Base-by-base conservation (phyloP, 768 basidiomycete genomes). In the Pleurotus eryngii region DNA sequence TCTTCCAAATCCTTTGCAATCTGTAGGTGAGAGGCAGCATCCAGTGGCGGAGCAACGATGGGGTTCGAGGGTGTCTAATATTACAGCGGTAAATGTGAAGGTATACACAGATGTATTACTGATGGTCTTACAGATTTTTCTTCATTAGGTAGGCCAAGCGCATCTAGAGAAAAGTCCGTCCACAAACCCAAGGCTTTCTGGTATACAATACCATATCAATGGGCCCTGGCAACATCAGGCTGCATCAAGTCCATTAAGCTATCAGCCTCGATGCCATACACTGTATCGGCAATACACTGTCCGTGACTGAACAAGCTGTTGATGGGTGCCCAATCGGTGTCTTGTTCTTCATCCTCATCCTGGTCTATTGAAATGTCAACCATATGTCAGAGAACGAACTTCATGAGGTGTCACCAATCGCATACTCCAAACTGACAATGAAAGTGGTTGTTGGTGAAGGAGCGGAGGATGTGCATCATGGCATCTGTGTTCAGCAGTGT, bases 241-340 rank as follows among this genome's bases (percentile, higher is more conserved):
- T 39, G 20, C 9, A 39, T 18, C 6, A 58, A 14, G 15, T 45
- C 39, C 14, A 4, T 14, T 7, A 58, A 30, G 4, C 49, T 40
- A n/a, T 58, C 20, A 0, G 7, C 14, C 37, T 58, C 37, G 22
- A 58, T 30, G 11, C 37, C 57, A 27, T 58, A 58, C 14, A 14
- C 8, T 6, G 18, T 24, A n/a, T 51, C 11, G 18, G 37, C 49
- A 4, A 43, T 55, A 11, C 17, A 39, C 2, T 7, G 15, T 2
- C 42, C 11, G 17, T 59, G 58, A 22, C 51, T 45, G 20, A 49
- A 58, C 17, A 53, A 5, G 12, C 59, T 54, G 12, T 60, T 15
- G 18, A 53, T 24, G 24, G 24, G 46, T 24, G 17, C 46, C 7
- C 4, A 7, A 14, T 18, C 27, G 5, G 27, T 12, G 12, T 57